These are phyloP conservation scores for Pulveroboletus frians DNA, from an alignment of 768 basidiomycete genomes.

Conservation along the genomic window DNA sequence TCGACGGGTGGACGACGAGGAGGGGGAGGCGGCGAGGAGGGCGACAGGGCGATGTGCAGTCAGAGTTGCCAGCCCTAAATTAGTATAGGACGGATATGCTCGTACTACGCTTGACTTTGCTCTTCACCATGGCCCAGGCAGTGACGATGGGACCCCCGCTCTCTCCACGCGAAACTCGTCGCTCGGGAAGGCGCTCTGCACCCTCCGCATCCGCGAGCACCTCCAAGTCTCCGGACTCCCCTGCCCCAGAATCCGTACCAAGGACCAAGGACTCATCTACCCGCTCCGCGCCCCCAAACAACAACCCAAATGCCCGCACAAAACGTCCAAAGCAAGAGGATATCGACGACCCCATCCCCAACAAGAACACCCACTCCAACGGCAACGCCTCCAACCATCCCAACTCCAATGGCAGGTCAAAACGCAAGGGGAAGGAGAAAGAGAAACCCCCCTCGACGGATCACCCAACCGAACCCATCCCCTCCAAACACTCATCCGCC, in stretches of 20 bases:
- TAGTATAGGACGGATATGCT: slow-evolving; percentile 18
- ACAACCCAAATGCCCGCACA: slow-evolving; percentile 37
- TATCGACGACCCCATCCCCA: slow-evolving; percentile 49
- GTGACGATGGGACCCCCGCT: slow-evolving; percentile 73
- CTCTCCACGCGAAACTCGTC: slow-evolving; percentile 71
- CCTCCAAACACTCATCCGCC: slow-evolving; percentile 27
- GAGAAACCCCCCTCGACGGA: slow-evolving; percentile 41
- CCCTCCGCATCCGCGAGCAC: slow-evolving; percentile 62
- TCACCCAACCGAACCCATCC: slow-evolving; percentile 25
- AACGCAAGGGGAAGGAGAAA: slow-evolving; percentile 65
- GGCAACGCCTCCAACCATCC: slow-evolving; percentile 27
- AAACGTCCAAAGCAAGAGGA: slow-evolving; percentile 76
- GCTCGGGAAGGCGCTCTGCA: slow-evolving; percentile 69
- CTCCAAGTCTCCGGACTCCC: slow-evolving; percentile 72
- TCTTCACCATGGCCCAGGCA: slow-evolving; percentile 52
- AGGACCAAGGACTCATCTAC: slow-evolving; percentile 39
- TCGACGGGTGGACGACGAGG: neutral
- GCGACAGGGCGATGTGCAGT: slow-evolving; percentile 7
- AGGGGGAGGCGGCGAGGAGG: neutral
- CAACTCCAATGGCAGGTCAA: slow-evolving; percentile 40
- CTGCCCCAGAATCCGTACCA: slow-evolving; percentile 43
- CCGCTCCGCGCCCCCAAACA: slow-evolving; percentile 37
- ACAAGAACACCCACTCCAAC: slow-evolving; percentile 40
- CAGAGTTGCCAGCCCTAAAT: slow-evolving; percentile 34
- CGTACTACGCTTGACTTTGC: slow-evolving; percentile 7